Evolutionary conservation across 345 rosid genomes (phyloP).

Genomic region (Lepidium aucheri): DNA sequence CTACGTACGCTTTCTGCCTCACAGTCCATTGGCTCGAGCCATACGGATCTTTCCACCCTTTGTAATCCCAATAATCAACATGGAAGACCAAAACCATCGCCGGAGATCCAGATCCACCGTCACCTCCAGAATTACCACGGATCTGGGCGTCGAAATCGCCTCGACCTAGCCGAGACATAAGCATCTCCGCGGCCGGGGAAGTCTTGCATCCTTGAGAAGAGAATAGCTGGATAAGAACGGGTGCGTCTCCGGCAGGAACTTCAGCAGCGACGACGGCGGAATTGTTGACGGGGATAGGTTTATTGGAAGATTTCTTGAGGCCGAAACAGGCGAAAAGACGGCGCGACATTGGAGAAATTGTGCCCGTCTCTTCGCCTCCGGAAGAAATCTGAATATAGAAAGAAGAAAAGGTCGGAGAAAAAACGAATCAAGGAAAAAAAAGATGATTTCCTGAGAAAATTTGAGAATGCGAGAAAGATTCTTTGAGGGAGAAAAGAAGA

Average conservation of each 20-base stretch:
- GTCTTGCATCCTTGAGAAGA: slow-evolving; percentile 84
- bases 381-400: background rate
- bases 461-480: slow-evolving; percentile 8
- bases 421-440: background rate
- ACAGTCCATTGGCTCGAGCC: slow-evolving; percentile 78
- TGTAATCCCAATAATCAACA: slow-evolving; percentile 89
- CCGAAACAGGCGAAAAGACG: slow-evolving; percentile 75
- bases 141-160: slow-evolving; percentile 64
- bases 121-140: background rate
- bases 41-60: slow-evolving; percentile 95
- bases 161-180: slow-evolving; percentile 78
- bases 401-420: slow-evolving; percentile 9
- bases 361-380: slow-evolving; percentile 18
- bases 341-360: slow-evolving; percentile 36
- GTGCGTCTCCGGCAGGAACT: slow-evolving; percentile 35
- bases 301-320: slow-evolving; percentile 14
- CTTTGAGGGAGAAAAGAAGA: background rate
- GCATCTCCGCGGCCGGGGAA: slow-evolving; percentile 75
- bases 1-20: slow-evolving; percentile 81
- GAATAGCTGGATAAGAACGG: slow-evolving; percentile 74
- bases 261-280: slow-evolving; percentile 27
- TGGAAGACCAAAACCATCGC: slow-evolving; percentile 63
- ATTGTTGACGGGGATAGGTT: slow-evolving; percentile 1
- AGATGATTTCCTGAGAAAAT: background rate
- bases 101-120: slow-evolving; percentile 27